Evolutionary conservation across 2,329 filamentous ascomycete species (phyloP), one percentile per base, ranked within the genome.

Genomic region (Dryadomyces quercivorus): DNA sequence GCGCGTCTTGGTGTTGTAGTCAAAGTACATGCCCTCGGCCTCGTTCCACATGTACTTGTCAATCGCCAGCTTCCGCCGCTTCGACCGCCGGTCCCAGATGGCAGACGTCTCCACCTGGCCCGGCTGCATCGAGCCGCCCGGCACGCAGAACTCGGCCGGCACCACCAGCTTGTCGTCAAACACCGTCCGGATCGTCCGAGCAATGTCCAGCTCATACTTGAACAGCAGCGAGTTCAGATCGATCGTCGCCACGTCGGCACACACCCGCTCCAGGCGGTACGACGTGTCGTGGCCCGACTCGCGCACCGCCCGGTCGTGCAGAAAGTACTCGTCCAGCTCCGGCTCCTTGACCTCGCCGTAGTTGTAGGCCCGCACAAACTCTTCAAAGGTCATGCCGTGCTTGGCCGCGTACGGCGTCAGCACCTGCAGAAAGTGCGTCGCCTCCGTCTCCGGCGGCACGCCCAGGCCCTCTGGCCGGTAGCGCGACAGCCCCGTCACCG

Each of bases 231-330:
- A 93, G 72, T 98, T 97, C 54, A 97, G 77, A 65, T 98, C 93
- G 56, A 97, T 88, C 0, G 91, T 96, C 12, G 91, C 93, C 26
- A 97, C 75, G 65, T 96, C 82, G 12, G 88, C 93, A 62, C 87
- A 91, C 22, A 94, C 78, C 49, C 82, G 85, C 70, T 97, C 93
- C 20, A 98, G 77, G 18, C 93, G 88, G 70, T 97, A 97, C 16
- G 88, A 88, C 2, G 93, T 98, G 66, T 98, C 93, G 68, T 98
- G 93, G 13, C 93, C 93, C 18, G 92, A 96, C 69, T 98, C 93
- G 61, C 93, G 85, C 38, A 97, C 91, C 2, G 92, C 91, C 57
- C 93, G 86, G 66, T 98, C 93, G 67, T 98, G 93, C 65, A 95
- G 72, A 72, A 97, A 97, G 70, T 97, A 98, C 49, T 91, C 83